Evolutionary conservation across 345 rosid genomes (phyloP), one percentile per base, ranked within the genome.

Genomic region (Rhodomyrtus tomentosa): DNA sequence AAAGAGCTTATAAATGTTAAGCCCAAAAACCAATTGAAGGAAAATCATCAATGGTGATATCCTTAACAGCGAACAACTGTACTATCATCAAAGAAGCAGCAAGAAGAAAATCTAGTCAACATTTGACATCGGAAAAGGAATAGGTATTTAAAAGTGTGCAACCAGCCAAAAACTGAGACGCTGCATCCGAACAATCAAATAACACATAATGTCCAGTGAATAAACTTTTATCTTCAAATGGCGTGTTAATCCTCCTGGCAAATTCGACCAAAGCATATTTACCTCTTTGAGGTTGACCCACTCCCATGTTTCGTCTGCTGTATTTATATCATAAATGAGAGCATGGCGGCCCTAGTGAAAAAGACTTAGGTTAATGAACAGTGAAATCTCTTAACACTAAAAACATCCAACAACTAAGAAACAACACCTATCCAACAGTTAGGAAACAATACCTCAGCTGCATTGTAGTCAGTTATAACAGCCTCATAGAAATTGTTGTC

Each of bases 251-350:
- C 79, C 45, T 68, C 76, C 25, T 18, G 55, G 14, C 45, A 68
- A 68, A 38, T 21, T 53, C 42, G 25, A 76, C 42, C 59, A 22
- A 55, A 81, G 53, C n/a, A 55, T 58, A 82, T 74, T 87, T 93
- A 96, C 99, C 98, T 97, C 99, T 93, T 96, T 95, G 85, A 96
- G 99, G 92, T 97, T 92, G 87, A 97, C 99, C 99, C 98, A 96
- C 88, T 97, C 99, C 98, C 96, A 95, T 13, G 99, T 96, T 93
- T 95, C 99, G 88, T 92, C 87, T 38, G 89, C 88, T 22, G 98
- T 90, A 88, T 90, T 88, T 25, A 93, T 93, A 86, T 97, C 99
- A 92, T 97, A 97, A 89, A 95, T 98, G 90, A 97, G 92, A 87
- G 95, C 96, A 93, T 97, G 98, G 82, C 89, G 92, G 42, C 98